phyloP scores from a whole-genome alignment of 768 basidiomycete genomes.

The Polyporus arcularius region DNA sequence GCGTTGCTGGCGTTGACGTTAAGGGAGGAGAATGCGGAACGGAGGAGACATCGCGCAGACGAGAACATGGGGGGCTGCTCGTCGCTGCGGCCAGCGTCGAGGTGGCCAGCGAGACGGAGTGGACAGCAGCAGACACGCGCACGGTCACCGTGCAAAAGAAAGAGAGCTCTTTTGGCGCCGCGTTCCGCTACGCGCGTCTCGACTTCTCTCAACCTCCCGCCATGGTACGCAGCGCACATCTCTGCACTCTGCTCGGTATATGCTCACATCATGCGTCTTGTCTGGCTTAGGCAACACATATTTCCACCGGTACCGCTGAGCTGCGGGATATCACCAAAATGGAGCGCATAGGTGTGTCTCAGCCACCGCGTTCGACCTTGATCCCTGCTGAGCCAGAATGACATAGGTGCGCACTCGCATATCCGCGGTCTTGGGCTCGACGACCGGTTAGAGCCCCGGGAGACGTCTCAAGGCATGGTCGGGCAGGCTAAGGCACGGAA shows the following conservation, averaged over 20 bases:
- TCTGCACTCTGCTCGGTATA: not conserved
- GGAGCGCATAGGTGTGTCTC: conserved; percentile 77
- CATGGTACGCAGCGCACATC: conserved; percentile 26
- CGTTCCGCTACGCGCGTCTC: conserved; percentile 36
- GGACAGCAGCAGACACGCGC: conserved; percentile 7
- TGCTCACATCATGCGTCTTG: not conserved
- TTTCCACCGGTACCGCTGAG: conserved; percentile 76
- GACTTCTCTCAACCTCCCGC: conserved; percentile 16
- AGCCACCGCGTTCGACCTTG: conserved; percentile 10
- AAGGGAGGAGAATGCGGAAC: conserved; percentile 34
- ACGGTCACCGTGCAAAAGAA: conserved; percentile 16
- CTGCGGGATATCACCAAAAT: conserved; percentile 88
- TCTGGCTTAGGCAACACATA: conserved; percentile 60
- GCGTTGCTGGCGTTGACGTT: conserved; percentile 13
- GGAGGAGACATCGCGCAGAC: conserved; percentile 47
- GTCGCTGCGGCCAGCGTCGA: conserved; percentile 20
- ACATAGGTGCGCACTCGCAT: conserved; percentile 87
- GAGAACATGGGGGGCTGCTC: conserved; percentile 40
- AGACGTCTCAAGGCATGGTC: conserved; percentile 93
- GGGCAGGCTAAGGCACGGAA: conserved; percentile 96
- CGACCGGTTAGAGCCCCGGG: conserved; percentile 86
- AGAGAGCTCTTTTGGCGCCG: conserved; percentile 30
- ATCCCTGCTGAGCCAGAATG: not conserved
- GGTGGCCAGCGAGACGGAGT: conserved; percentile 12
- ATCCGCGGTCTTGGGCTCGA: conserved; percentile 95